Conservation (phyloP, 1,284 basidiomycete genomes). For the Puccinia coronata region DNA sequence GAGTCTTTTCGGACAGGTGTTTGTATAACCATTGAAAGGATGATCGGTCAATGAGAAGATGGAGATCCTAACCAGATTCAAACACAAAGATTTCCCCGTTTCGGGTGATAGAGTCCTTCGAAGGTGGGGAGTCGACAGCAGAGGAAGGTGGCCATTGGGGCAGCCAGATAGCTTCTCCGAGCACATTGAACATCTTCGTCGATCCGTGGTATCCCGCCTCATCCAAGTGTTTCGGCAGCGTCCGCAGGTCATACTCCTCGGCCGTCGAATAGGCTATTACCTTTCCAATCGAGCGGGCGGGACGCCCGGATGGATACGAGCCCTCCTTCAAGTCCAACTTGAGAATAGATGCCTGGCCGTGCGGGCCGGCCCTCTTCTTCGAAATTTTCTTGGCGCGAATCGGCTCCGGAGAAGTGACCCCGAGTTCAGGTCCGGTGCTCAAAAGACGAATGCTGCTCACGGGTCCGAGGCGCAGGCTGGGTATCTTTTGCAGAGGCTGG, state of each 20-base stretch:
- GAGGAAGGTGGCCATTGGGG: constrained; percentile 33
- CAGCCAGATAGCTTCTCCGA: constrained; percentile 49
- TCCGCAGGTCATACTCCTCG: constrained; percentile 43
- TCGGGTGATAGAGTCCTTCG: not conserved
- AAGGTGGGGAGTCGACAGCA: not conserved
- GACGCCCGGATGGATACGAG: not conserved
- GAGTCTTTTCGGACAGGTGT: not conserved
- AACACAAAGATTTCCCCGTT: constrained; percentile 49
- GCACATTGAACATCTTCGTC: constrained; percentile 36
- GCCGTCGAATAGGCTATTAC: constrained; percentile 47
- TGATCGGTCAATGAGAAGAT: constrained; percentile 13
- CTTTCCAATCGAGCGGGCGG: constrained; percentile 15
- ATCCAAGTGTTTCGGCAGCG: constrained; percentile 27
- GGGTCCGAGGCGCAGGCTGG: not conserved
- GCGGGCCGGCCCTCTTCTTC: constrained; percentile 21
- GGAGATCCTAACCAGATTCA: constrained; percentile 47
- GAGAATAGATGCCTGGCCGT: constrained; percentile 43
- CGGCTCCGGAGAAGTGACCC: not conserved
- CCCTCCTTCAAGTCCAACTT: constrained; percentile 30
- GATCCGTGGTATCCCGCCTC: constrained; percentile 17
- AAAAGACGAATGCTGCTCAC: not conserved
- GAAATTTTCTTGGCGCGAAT: not conserved
- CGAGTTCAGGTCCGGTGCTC: constrained; percentile 3
- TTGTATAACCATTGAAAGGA: not conserved
- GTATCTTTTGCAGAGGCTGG: not conserved